Evolutionary conservation across 2,329 filamentous ascomycete species (phyloP).

Genomic region (Pseudonectria buxi): DNA sequence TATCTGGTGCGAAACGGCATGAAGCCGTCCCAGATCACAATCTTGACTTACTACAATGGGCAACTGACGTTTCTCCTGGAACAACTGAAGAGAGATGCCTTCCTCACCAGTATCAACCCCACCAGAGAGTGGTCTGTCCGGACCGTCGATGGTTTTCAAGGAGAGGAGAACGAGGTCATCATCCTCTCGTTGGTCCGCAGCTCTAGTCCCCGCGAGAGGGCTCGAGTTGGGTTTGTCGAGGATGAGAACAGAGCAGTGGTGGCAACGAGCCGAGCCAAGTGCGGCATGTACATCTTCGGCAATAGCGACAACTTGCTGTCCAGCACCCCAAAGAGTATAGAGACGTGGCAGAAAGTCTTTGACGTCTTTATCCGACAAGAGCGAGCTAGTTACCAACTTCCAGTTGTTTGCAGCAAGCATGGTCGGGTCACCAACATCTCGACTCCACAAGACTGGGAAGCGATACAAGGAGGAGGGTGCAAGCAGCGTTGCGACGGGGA

Average conservation of each 20-base stretch:
- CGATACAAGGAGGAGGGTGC: slow-evolving; percentile 17
- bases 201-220: slow-evolving; percentile 36
- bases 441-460: slow-evolving; percentile 46
- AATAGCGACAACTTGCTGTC: slow-evolving; percentile 53
- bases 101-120: slow-evolving; percentile 19
- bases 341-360: slow-evolving; percentile 36
- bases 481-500: slow-evolving; percentile 5
- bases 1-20: slow-evolving; percentile 67
- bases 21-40: slow-evolving; percentile 56
- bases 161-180: slow-evolving; percentile 82
- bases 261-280: slow-evolving; percentile 60
- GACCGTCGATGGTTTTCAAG: slow-evolving; percentile 86
- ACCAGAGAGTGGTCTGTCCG: slow-evolving; percentile 50
- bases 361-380: slow-evolving; percentile 33
- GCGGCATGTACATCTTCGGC: slow-evolving; percentile 81
- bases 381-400: slow-evolving; percentile 36
- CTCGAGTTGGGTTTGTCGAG: slow-evolving; percentile 64
- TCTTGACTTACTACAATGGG: slow-evolving; percentile 84
- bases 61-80: slow-evolving; percentile 62
- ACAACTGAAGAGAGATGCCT: slow-evolving; percentile 31
- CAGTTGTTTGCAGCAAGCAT: slow-evolving; percentile 59
- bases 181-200: slow-evolving; percentile 75
- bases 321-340: slow-evolving; percentile 32
- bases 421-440: slow-evolving; percentile 42
- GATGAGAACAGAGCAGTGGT: slow-evolving; percentile 54